Evolutionary conservation across 1,139 yeast genomes (phyloP).

Genomic region (Geotrichum fermentans): DNA sequence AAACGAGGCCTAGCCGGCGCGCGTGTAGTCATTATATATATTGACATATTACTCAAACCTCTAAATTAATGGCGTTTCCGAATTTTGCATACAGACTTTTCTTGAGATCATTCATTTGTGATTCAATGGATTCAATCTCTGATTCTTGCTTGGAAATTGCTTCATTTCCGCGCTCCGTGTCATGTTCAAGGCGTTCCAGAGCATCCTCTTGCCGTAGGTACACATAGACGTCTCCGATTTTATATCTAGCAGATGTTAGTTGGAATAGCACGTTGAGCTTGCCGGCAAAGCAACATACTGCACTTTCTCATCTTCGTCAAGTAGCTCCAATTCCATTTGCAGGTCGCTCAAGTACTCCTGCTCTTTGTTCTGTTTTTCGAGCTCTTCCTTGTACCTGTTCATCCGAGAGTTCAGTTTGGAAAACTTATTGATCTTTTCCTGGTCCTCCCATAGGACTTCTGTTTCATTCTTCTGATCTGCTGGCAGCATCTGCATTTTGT

Average conservation of each 20-base stretch:
- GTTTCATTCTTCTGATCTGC: slow-evolving; percentile 46
- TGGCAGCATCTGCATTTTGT: slow-evolving; percentile 21
- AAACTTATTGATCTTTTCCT: slow-evolving; percentile 80
- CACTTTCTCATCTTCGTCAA: slow-evolving; percentile 66
- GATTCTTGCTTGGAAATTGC: slow-evolving; percentile 47
- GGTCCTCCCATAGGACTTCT: slow-evolving; percentile 86
- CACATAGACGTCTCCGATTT: slow-evolving; percentile 74
- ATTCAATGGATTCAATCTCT: slow-evolving; percentile 50
- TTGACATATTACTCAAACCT: slow-evolving; percentile 38
- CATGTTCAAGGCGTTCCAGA: slow-evolving; percentile 58
- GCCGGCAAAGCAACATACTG: slow-evolving; percentile 23
- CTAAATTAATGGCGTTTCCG: slow-evolving; percentile 85
- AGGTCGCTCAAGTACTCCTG: slow-evolving; percentile 88
- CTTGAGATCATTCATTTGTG: slow-evolving; percentile 57
- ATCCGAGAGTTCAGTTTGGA: slow-evolving; percentile 72
- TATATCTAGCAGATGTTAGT: slow-evolving; percentile 40
- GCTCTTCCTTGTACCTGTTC: slow-evolving; percentile 51
- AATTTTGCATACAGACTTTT: slow-evolving; percentile 77
- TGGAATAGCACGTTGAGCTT: background rate
- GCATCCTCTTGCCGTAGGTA: slow-evolving; percentile 62
- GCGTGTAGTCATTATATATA: slow-evolving; percentile 7
- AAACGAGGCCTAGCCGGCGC: slow-evolving; percentile 5
- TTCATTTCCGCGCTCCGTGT: slow-evolving; percentile 48
- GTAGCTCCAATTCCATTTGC: slow-evolving; percentile 73
- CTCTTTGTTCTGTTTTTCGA: slow-evolving; percentile 55